Percentiles rank a stretch among this genome's conserved stretches.
phyloP scores from a whole-genome alignment of 2,329 filamentous ascomycete species.

The Talaromyces sp. region DNA sequence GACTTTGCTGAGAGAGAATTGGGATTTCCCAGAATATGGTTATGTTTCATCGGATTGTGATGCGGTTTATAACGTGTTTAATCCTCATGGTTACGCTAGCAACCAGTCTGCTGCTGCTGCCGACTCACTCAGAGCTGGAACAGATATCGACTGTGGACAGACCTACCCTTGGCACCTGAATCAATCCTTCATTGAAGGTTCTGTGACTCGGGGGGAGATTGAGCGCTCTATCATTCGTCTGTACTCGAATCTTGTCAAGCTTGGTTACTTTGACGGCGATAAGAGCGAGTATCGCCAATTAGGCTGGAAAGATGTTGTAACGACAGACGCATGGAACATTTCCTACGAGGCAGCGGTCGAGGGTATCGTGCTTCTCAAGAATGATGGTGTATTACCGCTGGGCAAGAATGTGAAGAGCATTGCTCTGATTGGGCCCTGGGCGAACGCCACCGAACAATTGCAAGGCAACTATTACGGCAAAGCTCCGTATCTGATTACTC shows the following conservation, averaged over 20 bases:
- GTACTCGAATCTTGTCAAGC: slow-evolving; percentile 49
- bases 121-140: slow-evolving; percentile 50
- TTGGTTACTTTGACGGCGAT: slow-evolving; percentile 53
- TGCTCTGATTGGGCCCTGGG: slow-evolving; percentile 59
- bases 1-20: slow-evolving; percentile 62
- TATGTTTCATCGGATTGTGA: slow-evolving; percentile 66
- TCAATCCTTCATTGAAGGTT: slow-evolving; percentile 42
- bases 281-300: slow-evolving; percentile 50
- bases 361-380: slow-evolving; percentile 52
- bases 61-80: slow-evolving; percentile 58
- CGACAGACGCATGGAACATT: slow-evolving; percentile 52
- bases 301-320: slow-evolving; percentile 55
- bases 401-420: slow-evolving; percentile 40
- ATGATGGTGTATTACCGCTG: slow-evolving; percentile 48
- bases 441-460: slow-evolving; percentile 56
- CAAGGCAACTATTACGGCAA: slow-evolving; percentile 59
- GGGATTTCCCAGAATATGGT: slow-evolving; percentile 57
- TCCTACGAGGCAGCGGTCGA: slow-evolving; percentile 53
- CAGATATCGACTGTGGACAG: slow-evolving; percentile 53
- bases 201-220: slow-evolving; percentile 46
- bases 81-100: slow-evolving; percentile 49
- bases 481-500: slow-evolving; percentile 55
- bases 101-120: slow-evolving; percentile 49
- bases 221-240: slow-evolving; percentile 48
- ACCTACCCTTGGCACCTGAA: slow-evolving; percentile 49